Evolutionary conservation across 1,284 basidiomycete genomes (phyloP), one percentile per base, ranked within the genome.

Genomic region (Neotropicomus parvogracilis): DNA sequence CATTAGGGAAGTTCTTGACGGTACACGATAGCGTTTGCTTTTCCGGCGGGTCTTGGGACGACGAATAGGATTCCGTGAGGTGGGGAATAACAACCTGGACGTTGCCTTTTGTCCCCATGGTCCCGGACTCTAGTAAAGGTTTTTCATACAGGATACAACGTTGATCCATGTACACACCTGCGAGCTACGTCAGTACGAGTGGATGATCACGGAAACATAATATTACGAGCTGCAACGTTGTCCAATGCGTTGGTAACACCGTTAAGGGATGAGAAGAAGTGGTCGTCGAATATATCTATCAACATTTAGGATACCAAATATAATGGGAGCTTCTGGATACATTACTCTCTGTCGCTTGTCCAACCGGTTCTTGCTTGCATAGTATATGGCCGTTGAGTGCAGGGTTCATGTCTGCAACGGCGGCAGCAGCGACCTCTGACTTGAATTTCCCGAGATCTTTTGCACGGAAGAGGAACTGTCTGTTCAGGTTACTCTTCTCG

Each of bases 221-320:
- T 76, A 87, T 65, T 68, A 90, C 94, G 90, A 54, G 97, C 95
- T 73, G 88, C 81, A 50, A 99, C 87, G 56, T 99, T 99, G 73
- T 99, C 97, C 51, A 99, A 74, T n/a, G 97, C 97, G 66, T 99
- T 99, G n/a, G 97, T 99, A 5, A 99, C 94, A 51, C 92, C 92
- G 59, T 98, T 91, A 34, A 99, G 80, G 46, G 74, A 73, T 34
- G 78, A 80, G 64, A 98, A 99, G 76, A 99, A 98, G 21, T 78
- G 78, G 56, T 95, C 88, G 44, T 88, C 86, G 61, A 97, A 99
- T 38, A 94, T 73, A 60, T 88, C 94, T 95, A 61, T 8, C 9
- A 34, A 40, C 1, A 12, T 20, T 50, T 45, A 16, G 49, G 14
- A 54, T 16, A 44, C 33, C n/a, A 32, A 39, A 40, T 31, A 27